Evolutionary conservation across 148 eudicot genomes (phyloP).

Genomic region (Talinum fruticosum): DNA sequence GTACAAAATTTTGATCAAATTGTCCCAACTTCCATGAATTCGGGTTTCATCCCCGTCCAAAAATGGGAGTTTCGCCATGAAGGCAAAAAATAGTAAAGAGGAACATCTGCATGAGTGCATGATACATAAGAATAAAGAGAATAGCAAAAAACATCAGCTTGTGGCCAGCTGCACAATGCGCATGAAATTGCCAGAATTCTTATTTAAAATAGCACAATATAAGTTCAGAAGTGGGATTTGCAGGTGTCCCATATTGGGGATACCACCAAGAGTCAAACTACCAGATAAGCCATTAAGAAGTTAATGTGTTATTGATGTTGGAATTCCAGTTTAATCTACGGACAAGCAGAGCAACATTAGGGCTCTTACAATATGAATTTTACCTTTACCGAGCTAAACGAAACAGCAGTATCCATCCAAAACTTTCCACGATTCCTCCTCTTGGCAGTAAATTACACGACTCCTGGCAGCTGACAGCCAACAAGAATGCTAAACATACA

Average conservation of each 20-base stretch:
- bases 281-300: slow-evolving; percentile 28
- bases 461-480: slow-evolving; percentile 37
- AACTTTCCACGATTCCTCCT: slow-evolving; percentile 41
- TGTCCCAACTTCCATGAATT: not conserved
- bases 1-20: not conserved
- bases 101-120: slow-evolving; percentile 5
- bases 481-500: slow-evolving; percentile 47
- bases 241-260: slow-evolving; percentile 13
- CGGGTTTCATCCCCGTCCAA: not conserved
- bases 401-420: slow-evolving; percentile 45
- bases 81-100: not conserved
- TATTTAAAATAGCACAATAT: slow-evolving; percentile 18
- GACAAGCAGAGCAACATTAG: slow-evolving; percentile 42
- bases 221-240: slow-evolving; percentile 16
- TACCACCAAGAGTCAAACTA: slow-evolving; percentile 10
- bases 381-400: slow-evolving; percentile 46
- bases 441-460: slow-evolving; percentile 47
- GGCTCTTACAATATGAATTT: slow-evolving; percentile 46
- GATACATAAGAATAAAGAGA: not conserved
- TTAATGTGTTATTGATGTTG: slow-evolving; percentile 44
- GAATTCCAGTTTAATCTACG: slow-evolving; percentile 33
- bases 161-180: not conserved
- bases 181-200: slow-evolving; percentile 9
- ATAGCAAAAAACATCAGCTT: not conserved
- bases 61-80: not conserved